A percentile compares a stretch with the other conserved stretches of the same genome.
phyloP scores from a whole-genome alignment of 805 yeast genomes.

The Candida montana region DNA sequence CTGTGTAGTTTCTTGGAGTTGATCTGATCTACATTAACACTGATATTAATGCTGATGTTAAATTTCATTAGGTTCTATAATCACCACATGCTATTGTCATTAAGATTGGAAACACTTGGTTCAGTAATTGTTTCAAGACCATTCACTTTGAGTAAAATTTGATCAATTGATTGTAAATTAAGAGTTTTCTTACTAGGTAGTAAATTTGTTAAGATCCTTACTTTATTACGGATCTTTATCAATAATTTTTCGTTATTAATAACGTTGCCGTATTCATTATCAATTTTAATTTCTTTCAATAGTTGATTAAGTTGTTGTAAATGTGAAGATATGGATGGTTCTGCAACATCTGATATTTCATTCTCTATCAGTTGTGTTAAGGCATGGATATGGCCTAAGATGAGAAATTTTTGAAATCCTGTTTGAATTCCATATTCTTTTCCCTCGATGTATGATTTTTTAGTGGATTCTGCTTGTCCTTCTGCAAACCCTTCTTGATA shows the following conservation, averaged over 20 bases:
- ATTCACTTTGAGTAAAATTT: constrained; percentile 5
- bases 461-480: constrained; percentile 58
- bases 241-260: constrained; percentile 47
- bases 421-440: constrained; percentile 79
- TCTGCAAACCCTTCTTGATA: constrained; percentile 68
- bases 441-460: constrained; percentile 66
- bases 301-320: constrained; percentile 24
- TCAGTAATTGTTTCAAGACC: constrained; percentile 18
- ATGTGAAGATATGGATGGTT: constrained; percentile 17
- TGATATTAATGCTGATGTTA: too few relatives aligned
- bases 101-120: constrained; percentile 16
- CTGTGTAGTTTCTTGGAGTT: too few relatives aligned
- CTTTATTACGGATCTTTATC: constrained; percentile 54
- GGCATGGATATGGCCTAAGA: constrained; percentile 51
- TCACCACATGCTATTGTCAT: constrained; percentile 26
- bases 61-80: too few relatives aligned
- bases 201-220: constrained; percentile 43
- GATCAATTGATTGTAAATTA: constrained; percentile 16
- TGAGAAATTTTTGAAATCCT: constrained; percentile 63
- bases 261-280: constrained; percentile 53
- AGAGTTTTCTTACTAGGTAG: constrained; percentile 20
- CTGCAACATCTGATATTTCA: constrained; percentile 1
- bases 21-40: too few relatives aligned
- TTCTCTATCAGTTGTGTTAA: constrained; percentile 29
- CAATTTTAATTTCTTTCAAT: constrained; percentile 30